These are phyloP conservation scores for Dacryopinax spathularia DNA, from an alignment of 768 basidiomycete species.

Conservation along the genomic window DNA sequence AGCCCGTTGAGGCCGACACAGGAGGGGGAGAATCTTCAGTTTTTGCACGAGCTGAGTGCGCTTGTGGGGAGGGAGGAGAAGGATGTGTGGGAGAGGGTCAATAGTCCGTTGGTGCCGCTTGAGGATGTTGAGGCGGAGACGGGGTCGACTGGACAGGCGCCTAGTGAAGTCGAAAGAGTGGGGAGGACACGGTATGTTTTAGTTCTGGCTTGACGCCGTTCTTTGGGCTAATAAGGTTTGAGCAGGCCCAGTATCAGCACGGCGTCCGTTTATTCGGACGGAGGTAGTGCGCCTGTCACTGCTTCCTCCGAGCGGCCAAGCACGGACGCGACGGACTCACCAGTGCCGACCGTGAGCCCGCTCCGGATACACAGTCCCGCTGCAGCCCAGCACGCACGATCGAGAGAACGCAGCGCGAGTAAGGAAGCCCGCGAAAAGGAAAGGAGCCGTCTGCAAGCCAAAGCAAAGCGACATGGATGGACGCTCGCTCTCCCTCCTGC, in stretches of 20 bases:
- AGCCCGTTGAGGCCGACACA: neutral
- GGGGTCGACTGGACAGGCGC: neutral
- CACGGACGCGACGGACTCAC: neutral
- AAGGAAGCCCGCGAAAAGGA: neutral
- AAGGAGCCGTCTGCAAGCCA: neutral
- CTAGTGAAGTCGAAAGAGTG: too few relatives aligned
- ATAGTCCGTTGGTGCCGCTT: too few relatives aligned
- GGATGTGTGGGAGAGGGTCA: too few relatives aligned
- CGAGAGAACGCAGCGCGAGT: too few relatives aligned
- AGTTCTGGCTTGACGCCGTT: neutral
- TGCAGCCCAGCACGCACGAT: too few relatives aligned
- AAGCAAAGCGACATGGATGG: neutral
- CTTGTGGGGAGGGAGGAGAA: neutral
- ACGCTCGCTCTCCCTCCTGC: neutral
- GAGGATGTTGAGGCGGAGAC: neutral
- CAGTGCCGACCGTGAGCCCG: neutral
- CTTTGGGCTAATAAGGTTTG: neutral
- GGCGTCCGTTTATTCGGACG: neutral
- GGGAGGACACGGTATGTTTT: too few relatives aligned
- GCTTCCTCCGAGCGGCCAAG: neutral
- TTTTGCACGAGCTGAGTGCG: neutral
- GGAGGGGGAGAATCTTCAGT: neutral
- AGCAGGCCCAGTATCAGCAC: neutral
- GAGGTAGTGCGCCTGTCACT: neutral
- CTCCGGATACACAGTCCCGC: too few relatives aligned